These are phyloP conservation scores for Capillidium rhysosporum DNA, from an alignment of 371 early-diverging fungal species.

Conservation along the genomic window DNA sequence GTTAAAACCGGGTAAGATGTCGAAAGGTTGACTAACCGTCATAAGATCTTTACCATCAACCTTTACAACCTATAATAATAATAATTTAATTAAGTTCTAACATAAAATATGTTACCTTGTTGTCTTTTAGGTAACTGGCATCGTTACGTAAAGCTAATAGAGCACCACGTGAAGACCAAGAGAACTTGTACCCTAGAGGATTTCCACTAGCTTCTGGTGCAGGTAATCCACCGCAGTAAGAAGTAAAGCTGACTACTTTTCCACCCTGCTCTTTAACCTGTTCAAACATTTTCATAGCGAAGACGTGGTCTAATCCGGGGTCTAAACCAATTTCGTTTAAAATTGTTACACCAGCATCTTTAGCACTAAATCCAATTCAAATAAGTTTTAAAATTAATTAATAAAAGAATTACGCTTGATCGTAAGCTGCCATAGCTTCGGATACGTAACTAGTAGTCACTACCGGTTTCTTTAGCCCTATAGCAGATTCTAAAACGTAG, in stretches of 20 bases:
- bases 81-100: background rate
- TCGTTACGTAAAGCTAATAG: conserved; percentile 64
- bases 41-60: conserved; percentile 51
- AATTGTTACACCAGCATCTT: conserved; percentile 61
- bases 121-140: conserved; percentile 53
- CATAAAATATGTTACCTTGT: conserved; percentile 27
- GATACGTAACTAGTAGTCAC: conserved; percentile 94
- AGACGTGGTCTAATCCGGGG: conserved; percentile 94
- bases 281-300: conserved; percentile 91
- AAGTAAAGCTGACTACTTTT: conserved; percentile 53
- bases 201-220: conserved; percentile 73
- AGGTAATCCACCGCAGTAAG: conserved; percentile 83
- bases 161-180: conserved; percentile 75
- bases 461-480: conserved; percentile 74
- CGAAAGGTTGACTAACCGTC: conserved; percentile 31
- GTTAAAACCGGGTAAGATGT: conserved; percentile 58
- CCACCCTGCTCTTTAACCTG: conserved; percentile 51
- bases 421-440: conserved; percentile 61
- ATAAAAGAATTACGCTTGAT: conserved; percentile 26
- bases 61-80: conserved; percentile 1
- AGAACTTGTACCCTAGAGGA: conserved; percentile 80
- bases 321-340: conserved; percentile 96
- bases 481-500: conserved; percentile 56
- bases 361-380: conserved; percentile 30
- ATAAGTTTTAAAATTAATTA: background rate